Base-by-base conservation (phyloP, 192 early-diverging fungal genomes). In the Thamnidium elegans region DNA sequence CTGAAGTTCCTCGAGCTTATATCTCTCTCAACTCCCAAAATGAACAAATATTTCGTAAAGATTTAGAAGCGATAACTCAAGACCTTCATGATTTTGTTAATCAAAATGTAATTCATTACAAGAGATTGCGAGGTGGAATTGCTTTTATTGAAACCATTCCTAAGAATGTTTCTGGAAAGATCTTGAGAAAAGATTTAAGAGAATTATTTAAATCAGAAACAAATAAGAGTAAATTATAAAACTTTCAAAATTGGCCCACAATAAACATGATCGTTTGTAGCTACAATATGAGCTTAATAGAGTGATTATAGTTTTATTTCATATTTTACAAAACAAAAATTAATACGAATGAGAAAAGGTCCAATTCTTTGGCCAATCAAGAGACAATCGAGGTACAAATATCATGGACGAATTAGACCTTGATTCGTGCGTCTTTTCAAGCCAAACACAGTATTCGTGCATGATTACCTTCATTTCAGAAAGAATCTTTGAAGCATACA, bases 111-210 rank as follows among this genome's bases (percentile, higher is more conserved):
- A 86, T 90, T 2, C 60, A 72, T 20, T 87, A 91, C 75, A 95
- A 95, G 81, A 71, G 80, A 52, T 71, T 97, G 46, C 79, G 89
- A 47, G 92, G 92, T 7, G 92, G 92, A 10, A 84, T 89, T 9
- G 83, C 93, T 7, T 83, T 92, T 58, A 78, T 91, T 58, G 82
- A 87, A n/a, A 74, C 58, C 23, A 83, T 94, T 43, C 92, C 91
- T 30, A 90, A 91, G 61, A 83, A 82, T 63, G 83, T 87, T 1
- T 79, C 88, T 3, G 94, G 92, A 50, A 94, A 94, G 76, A 91
- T 94, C 50, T 75, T 96, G 67, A 80, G 92, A 42, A 4, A 31
- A 1, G n/a, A 48, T 9, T 32, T 69, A n/a, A 81, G 84, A 54
- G 64, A 63, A 23, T 51, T 30, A 50, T 32, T 53, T 15, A 67